Base-by-base conservation (phyloP, 148 eudicot species). In the Dianthus caryophyllus region DNA sequence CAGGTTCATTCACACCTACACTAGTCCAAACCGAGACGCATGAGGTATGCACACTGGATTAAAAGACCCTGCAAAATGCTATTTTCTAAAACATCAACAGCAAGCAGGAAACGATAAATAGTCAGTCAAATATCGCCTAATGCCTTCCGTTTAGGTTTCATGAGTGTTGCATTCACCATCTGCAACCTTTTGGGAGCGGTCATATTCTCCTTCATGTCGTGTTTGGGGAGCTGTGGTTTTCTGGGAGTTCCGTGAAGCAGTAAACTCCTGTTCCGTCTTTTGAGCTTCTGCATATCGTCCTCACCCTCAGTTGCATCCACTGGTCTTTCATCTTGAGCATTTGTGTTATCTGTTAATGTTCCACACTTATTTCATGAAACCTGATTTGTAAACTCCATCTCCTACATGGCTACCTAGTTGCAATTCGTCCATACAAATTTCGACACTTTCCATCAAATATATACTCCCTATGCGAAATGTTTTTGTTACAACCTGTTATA, bases 201-300 rank as follows among this genome's bases (percentile, higher is more conserved):
- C 61, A 50, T 74, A 57, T 86, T 86, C 79, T 84, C 91, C 67
- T 86, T 84, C 86, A 86, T 76, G 36, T 81, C 80, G 21, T 61
- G 43, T 1, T 11, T 39, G n/a, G 44, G 29, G 20, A 48, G 33
- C 1, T 44, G 56, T 4, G n/a, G 64, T 73, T 76, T 86, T 24
- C 38, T 60, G 7, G 86, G 84, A 24, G 88, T 86, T 54, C 77
- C 86, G 38, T 78, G 78, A 14, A 82, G 72, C 64, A 80, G 44
- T 55, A 78, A 72, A 41, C 75, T 75, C 72, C 78, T 73, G 50
- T 44, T 29, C 64, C 54, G 65, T 63, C 50, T 69, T 67, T 38
- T 54, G 16, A 13, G 51, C 31, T 41, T 9, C 11, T 47, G 21
- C 44, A 58, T 21, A 6, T 8, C 39, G 25, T 53, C 55, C 18